Evolutionary conservation across 257 asterid genomes (phyloP), one percentile per base, ranked within the genome.

Genomic region (Buddleja alternifolia): DNA sequence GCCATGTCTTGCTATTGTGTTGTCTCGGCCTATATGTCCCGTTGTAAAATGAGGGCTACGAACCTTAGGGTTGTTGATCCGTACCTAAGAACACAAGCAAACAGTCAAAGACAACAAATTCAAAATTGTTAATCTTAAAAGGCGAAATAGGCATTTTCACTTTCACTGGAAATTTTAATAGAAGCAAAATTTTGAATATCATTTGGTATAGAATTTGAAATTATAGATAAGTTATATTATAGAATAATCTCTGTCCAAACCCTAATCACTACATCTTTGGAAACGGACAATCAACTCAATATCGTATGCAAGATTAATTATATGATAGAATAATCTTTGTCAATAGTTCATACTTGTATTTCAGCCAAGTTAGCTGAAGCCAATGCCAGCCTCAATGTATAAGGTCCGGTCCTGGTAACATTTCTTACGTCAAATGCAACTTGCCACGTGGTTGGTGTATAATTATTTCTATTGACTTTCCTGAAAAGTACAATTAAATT

Each of bases 1-100:
- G n/a, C 96, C 98, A 69, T 92, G 98, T 42, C 98, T 84, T 6
- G 98, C 96, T 9, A 92, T 92, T 0, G 82, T 83, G 12, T 92
- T 92, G 74, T 88, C 96, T 56, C 54, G 62, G 1, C 96, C 98
- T 36, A 85, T 77, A 24, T 19, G 25, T 12, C 78, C 71, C 0
- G 90, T 84, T 4, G 85, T 73, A 24, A 88, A 83, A 48, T 55
- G 80, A 50, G 86, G 82, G 6, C 5, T 24, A 5, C 21, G 34
- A n/a, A 6, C 37, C 2, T 48, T 0, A 1, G 61, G 80, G 25
- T 70, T 23, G 66, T 92, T 92, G 19, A 86, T 53, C 75, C 86
- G 39, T 47, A 90, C 84, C 93, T 89, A 7, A 55, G 2, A 70
- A 12, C 2, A 29, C 34, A 29, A 29, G 5, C 34, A 29, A 29